These are phyloP conservation scores for Phytopythium litorale DNA, from an alignment of 352 stramenopile genomes.

Conservation along the genomic window DNA sequence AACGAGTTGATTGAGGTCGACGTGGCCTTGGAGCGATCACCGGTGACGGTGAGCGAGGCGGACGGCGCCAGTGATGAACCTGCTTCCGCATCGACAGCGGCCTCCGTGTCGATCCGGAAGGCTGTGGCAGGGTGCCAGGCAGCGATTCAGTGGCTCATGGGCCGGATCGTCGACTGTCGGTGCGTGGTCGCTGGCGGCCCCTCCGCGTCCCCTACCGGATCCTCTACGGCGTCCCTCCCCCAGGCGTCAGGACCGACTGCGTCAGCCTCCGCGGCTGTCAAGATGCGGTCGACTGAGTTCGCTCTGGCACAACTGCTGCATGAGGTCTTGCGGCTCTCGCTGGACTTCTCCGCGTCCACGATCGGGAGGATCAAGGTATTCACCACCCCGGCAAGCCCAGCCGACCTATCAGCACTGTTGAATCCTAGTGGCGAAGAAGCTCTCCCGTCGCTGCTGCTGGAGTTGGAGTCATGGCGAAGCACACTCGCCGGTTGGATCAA, in stretches of 20 bases:
- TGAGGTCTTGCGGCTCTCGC: conserved; percentile 27
- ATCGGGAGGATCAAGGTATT: background rate
- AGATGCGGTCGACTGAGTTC: conserved; percentile 40
- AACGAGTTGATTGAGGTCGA: conserved; percentile 6
- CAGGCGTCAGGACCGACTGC: conserved; percentile 14
- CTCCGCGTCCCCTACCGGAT: background rate
- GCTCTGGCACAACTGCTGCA: conserved; percentile 49
- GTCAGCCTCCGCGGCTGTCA: conserved; percentile 7
- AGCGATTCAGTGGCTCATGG: conserved; percentile 42
- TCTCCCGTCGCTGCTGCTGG: background rate
- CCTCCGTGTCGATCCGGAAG: conserved; percentile 10
- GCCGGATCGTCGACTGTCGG: conserved; percentile 26
- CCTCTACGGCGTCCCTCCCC: background rate
- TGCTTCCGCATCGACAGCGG: background rate
- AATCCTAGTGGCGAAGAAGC: background rate
- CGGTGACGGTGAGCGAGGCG: background rate
- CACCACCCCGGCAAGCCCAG: background rate
- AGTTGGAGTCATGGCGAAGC: background rate
- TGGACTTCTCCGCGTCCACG: conserved; percentile 2
- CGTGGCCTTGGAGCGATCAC: background rate
- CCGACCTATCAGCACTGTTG: background rate
- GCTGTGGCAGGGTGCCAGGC: conserved; percentile 35
- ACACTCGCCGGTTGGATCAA: background rate
- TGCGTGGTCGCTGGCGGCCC: background rate
- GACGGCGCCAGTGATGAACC: background rate